Conservation (phyloP, 139 green algal genomes). For the Chlamydomonas sphaeroides region DNA sequence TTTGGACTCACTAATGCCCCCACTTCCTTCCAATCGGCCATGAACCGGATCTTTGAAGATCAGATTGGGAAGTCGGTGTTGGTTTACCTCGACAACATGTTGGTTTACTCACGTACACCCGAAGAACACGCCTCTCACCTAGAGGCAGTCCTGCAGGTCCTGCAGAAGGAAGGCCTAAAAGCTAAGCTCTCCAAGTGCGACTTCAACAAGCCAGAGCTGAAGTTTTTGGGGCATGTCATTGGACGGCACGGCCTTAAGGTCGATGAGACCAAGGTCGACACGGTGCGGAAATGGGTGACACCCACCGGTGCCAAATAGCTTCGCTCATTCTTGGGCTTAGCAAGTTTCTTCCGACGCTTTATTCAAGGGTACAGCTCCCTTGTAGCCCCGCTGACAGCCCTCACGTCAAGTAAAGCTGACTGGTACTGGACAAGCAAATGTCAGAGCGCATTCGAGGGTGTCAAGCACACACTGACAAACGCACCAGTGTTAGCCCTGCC, state of each 20-base stretch:
- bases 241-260: too few relatives aligned
- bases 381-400: constrained; percentile 28
- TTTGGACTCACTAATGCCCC: constrained; percentile 38
- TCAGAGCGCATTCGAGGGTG: constrained; percentile 28
- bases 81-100: constrained; percentile 51
- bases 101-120: constrained; percentile 19
- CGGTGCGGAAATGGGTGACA: not conserved
- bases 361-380: constrained; percentile 39
- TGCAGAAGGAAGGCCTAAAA: constrained; percentile 10
- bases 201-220: constrained; percentile 34
- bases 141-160: not conserved
- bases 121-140: constrained; percentile 39
- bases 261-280: too few relatives aligned
- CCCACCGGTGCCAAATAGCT: not conserved
- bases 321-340: constrained; percentile 37
- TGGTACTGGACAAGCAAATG: constrained; percentile 19
- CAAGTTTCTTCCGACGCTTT: constrained; percentile 51
- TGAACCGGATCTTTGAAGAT: constrained; percentile 34
- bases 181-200: constrained; percentile 42
- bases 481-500: constrained; percentile 46
- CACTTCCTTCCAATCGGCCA: constrained; percentile 34
- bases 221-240: too few relatives aligned
- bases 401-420: not conserved
- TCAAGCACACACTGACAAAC: constrained; percentile 37
- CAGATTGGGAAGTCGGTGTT: constrained; percentile 22